Base-by-base conservation (phyloP, 441 rosid genomes). In the Erysimum cheiri region DNA sequence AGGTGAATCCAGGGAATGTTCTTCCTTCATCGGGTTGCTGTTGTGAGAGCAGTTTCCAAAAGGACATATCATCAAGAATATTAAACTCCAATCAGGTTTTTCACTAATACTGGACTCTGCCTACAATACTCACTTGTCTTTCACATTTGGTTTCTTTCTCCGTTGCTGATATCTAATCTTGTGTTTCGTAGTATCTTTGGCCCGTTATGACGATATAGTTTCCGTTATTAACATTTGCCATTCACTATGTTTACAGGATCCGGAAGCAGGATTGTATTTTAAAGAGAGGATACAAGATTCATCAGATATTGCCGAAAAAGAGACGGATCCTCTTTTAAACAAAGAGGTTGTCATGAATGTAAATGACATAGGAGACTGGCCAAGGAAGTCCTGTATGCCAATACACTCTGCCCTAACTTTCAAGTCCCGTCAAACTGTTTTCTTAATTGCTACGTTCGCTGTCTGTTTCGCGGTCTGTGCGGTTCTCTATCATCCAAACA, bases 391-490 rank as follows among this genome's bases (percentile, higher is more conserved):
- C 2, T 82, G 83, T 57, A 52, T 69, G 41, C 79, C 63, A 31
- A 44, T 56, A 46, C 75, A 75, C 24, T 58, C 85, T 5, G 47
- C 78, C 69, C 67, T 43, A 37, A 64, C 70, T 29, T 46, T 74
- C 44, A 80, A 81, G 60, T 73, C 86, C 44, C 88, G 80, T 7
- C 82, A 89, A 5, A 22, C 87, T 10, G 12, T 83, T 8, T 59
- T 84, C 9, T 29, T 83, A 60, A 65, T 88, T 0, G 75, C 87
- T 11, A 48, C 80, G 9, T 63, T 82, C 4, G 87, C 79, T 0
- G 70, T 95, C 31, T 95, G 99, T 79, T 77, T 88, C 12, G 96
- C 84, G 50, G 72, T 84, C 61, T 92, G 98, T 69, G 87, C 85
- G 4, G 78, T 87, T 19, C 63, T 90, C 36, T 73, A 90, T 74